Evolutionary conservation across 2,329 filamentous ascomycete species (phyloP).

Genomic region (Alternaria dauci): DNA sequence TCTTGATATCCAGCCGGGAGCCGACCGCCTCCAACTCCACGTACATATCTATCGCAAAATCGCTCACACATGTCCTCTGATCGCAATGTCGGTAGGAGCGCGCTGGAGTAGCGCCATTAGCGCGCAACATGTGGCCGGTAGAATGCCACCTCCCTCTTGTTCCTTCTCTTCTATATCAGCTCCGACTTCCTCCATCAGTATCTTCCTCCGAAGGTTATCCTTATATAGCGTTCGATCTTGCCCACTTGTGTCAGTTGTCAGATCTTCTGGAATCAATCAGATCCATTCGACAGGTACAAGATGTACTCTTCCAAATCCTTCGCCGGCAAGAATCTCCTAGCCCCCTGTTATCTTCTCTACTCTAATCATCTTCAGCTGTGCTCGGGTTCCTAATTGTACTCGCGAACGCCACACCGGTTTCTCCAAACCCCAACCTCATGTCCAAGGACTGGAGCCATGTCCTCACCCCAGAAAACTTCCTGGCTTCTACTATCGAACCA

Average conservation of each 20-base stretch:
- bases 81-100: not conserved
- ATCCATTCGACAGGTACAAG: not conserved
- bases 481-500: not conserved
- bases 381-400: not conserved
- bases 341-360: not conserved
- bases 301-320: not conserved
- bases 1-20: not conserved
- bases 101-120: not conserved
- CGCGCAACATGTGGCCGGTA: not conserved
- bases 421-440: not conserved
- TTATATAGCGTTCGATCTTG: not conserved
- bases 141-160: not conserved
- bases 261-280: not conserved
- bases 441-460: slow-evolving; percentile 8
- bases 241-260: not conserved
- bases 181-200: not conserved
- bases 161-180: not conserved
- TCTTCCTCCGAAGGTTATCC: not conserved
- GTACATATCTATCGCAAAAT: not conserved
- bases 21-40: not conserved
- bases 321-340: not conserved
- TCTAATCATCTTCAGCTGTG: not conserved
- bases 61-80: not conserved
- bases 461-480: not conserved
- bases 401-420: not conserved